Evolutionary conservation across 352 stramenopile genomes (phyloP).

Genomic region (Aphanomyces invadans): DNA sequence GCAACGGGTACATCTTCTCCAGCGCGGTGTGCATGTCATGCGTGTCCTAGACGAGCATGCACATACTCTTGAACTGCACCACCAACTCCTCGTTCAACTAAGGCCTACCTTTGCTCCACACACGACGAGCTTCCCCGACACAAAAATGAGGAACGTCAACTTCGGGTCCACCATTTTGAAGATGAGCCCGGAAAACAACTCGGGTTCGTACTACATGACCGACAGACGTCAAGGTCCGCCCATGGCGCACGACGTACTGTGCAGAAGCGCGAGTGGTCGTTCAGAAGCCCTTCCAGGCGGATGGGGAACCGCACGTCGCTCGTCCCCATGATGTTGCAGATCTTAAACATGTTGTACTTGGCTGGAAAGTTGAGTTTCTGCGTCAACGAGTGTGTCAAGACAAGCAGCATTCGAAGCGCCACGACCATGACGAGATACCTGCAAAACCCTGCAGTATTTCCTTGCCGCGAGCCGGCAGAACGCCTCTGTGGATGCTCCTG

Average conservation of each 20-base stretch:
- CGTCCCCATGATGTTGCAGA: slow-evolving; percentile 98
- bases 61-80: not conserved
- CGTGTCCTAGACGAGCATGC: slow-evolving; percentile 29
- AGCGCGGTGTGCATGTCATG: slow-evolving; percentile 51
- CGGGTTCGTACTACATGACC: slow-evolving; percentile 92
- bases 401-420: too few relatives aligned
- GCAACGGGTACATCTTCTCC: slow-evolving; percentile 64
- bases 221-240: not conserved
- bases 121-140: slow-evolving; percentile 97
- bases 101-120: slow-evolving; percentile 80
- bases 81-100: not conserved
- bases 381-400: too few relatives aligned
- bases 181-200: slow-evolving; percentile 99
- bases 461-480: slow-evolving; percentile 71
- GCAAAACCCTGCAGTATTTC: slow-evolving; percentile 80
- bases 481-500: slow-evolving; percentile 69
- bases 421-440: not conserved
- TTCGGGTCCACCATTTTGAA: slow-evolving; percentile 96
- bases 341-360: slow-evolving; percentile 84
- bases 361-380: slow-evolving; percentile 86
- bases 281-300: slow-evolving; percentile 96
- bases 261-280: slow-evolving; percentile 92
- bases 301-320: slow-evolving; percentile 98
- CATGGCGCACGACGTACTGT: slow-evolving; percentile 49
- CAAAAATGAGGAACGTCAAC: slow-evolving; percentile 99